Conservation (phyloP, 352 stramenopile genomes). For the Phytophthora megakarya region DNA sequence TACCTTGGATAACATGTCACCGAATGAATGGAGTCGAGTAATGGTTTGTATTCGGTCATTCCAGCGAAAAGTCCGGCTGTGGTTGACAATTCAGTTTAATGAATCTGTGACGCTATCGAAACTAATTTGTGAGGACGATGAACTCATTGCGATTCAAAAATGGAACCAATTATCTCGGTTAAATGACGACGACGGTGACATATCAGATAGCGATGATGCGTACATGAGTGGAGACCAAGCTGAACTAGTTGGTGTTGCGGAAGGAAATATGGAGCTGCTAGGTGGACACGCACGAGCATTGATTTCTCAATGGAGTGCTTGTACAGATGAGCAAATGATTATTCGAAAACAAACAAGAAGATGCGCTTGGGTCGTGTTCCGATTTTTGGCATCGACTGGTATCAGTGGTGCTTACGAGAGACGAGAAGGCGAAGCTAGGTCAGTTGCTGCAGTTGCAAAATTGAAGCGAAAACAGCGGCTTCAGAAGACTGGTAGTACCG, state of each 20-base stretch:
- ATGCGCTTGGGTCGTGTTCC: slow-evolving; percentile 85
- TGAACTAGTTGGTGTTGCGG: not conserved
- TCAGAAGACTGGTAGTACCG: slow-evolving; percentile 39
- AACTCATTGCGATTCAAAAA: slow-evolving; percentile 35
- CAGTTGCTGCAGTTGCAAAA: slow-evolving; percentile 68
- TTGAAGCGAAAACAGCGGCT: slow-evolving; percentile 71
- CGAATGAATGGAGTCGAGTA: slow-evolving; percentile 37
- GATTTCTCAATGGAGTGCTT: slow-evolving; percentile 50
- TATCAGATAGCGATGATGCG: slow-evolving; percentile 34
- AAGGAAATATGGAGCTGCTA: not conserved
- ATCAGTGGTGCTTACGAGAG: slow-evolving; percentile 76
- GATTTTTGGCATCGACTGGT: slow-evolving; percentile 71
- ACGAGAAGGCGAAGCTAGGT: slow-evolving; percentile 73
- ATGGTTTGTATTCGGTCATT: slow-evolving; percentile 38
- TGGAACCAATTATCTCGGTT: slow-evolving; percentile 32
- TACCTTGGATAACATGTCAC: slow-evolving; percentile 40
- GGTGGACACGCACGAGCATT: slow-evolving; percentile 29
- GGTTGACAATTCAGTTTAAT: slow-evolving; percentile 30
- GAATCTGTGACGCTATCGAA: slow-evolving; percentile 41
- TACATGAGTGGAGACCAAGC: slow-evolving; percentile 17
- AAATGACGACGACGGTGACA: slow-evolving; percentile 40
- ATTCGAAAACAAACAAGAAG: slow-evolving; percentile 69
- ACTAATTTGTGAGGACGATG: slow-evolving; percentile 48
- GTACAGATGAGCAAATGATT: slow-evolving; percentile 72
- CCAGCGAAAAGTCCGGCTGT: slow-evolving; percentile 45